Conservation (phyloP, 352 stramenopile genomes). For the Globisporangium carolinianum region DNA sequence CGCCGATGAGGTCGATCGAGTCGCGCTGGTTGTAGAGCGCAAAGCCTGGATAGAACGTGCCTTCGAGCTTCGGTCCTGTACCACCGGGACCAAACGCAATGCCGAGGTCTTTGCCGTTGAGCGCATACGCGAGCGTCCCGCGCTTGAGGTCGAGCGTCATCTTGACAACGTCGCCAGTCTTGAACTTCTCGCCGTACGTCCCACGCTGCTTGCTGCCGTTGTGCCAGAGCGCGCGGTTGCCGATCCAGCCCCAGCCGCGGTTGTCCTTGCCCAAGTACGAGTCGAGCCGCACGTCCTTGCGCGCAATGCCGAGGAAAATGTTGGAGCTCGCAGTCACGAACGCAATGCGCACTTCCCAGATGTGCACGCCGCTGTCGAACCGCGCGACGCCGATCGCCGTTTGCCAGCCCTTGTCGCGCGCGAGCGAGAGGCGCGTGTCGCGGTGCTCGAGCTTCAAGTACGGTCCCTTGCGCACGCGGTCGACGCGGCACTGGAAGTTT, state of each 20-base stretch:
- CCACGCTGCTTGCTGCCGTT: conserved; percentile 87
- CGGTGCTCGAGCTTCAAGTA: conserved; percentile 87
- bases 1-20: conserved; percentile 78
- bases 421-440: conserved; percentile 76
- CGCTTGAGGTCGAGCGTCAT: conserved; percentile 80
- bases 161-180: conserved; percentile 76
- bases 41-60: conserved; percentile 82
- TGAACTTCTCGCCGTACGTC: conserved; percentile 89
- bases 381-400: conserved; percentile 81
- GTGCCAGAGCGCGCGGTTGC: conserved; percentile 86
- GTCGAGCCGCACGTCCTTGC: conserved; percentile 76
- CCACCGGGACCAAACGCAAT: conserved; percentile 85
- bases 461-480: conserved; percentile 76
- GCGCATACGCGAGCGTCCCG: conserved; percentile 78
- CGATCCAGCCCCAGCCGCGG: conserved; percentile 88
- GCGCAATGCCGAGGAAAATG: conserved; percentile 85
- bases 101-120: conserved; percentile 87
- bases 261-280: conserved; percentile 91
- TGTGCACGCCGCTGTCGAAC: conserved; percentile 80
- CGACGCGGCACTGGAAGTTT: conserved; percentile 85
- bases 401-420: conserved; percentile 87
- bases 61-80: conserved; percentile 79
- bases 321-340: conserved; percentile 87
- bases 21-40: conserved; percentile 86
- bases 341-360: conserved; percentile 85